Evolutionary conservation across 129 eudicot genomes (phyloP).

Genomic region (Heracleum sosnowskyi): DNA sequence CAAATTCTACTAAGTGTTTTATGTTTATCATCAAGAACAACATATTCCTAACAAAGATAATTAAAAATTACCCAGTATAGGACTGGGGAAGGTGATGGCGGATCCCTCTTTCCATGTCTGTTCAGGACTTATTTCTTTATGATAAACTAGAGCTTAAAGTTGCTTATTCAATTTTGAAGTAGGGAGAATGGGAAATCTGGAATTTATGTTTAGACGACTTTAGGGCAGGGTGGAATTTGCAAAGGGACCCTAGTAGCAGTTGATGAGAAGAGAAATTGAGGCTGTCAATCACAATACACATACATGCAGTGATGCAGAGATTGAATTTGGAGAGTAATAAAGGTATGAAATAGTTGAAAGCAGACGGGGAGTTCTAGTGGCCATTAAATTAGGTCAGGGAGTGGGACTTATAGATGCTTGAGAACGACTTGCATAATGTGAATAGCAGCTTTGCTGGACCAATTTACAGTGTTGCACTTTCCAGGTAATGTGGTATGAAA

Average conservation of each 20-base stretch:
- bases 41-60: too few relatives aligned
- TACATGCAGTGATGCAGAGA: neutral
- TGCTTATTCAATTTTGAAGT: neutral
- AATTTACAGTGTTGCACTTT: slow-evolving; percentile 8
- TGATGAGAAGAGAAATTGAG: neutral
- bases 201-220: neutral
- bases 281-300: slow-evolving; percentile 4
- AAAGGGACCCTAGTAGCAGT: neutral
- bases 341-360: neutral
- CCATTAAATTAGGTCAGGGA: slow-evolving; percentile 6
- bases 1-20: too few relatives aligned
- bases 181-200: neutral
- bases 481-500: slow-evolving; percentile 9
- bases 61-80: neutral
- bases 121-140: neutral
- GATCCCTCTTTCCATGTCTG: neutral
- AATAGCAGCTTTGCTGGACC: slow-evolving; percentile 5
- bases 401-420: slow-evolving; percentile 14
- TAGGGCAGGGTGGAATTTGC: neutral
- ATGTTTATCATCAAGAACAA: too few relatives aligned
- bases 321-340: neutral
- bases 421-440: slow-evolving; percentile 15
- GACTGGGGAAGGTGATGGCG: neutral
- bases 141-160: neutral
- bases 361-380: neutral